Conservation (phyloP, 129 eudicot species). For the Ambrosia trifida region DNA sequence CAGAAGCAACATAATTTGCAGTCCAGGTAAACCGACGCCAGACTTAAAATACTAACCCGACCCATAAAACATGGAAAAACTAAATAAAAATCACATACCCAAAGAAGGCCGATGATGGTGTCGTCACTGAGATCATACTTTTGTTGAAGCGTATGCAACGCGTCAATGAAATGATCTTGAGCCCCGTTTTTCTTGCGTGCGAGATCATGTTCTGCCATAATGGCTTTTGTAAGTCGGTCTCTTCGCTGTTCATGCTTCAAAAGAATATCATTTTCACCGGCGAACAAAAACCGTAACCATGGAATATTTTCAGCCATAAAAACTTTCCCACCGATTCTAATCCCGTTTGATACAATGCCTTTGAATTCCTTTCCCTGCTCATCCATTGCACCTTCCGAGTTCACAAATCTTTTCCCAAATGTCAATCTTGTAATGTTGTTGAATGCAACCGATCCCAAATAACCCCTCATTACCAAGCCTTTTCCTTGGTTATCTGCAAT, state of each 20-base stretch:
- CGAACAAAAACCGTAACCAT: constrained; percentile 63
- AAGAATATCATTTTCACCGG: constrained; percentile 47
- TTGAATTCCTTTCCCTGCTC: constrained; percentile 73
- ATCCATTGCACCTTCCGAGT: constrained; percentile 52
- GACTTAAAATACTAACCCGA: too few species aligned
- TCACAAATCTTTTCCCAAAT: constrained; percentile 78
- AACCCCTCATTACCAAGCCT: constrained; percentile 52
- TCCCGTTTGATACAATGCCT: constrained; percentile 56
- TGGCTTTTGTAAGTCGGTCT: constrained; percentile 56
- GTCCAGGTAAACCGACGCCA: too few species aligned
- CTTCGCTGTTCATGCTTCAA: constrained; percentile 50
- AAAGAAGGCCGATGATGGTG: constrained; percentile 81
- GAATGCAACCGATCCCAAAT: constrained; percentile 71
- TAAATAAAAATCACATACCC: constrained; percentile 47
- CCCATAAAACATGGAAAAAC: neutral
- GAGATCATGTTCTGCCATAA: constrained; percentile 80
- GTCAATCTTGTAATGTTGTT: constrained; percentile 80
- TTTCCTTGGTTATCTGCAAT: constrained; percentile 55
- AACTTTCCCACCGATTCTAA: constrained; percentile 54
- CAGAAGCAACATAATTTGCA: too few species aligned
- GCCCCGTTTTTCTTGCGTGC: constrained; percentile 60
- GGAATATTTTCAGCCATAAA: constrained; percentile 64
- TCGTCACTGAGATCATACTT: constrained; percentile 83
- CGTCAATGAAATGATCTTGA: constrained; percentile 88
- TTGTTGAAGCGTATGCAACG: constrained; percentile 77